These are phyloP conservation scores for Trichocladium antarcticum DNA, from an alignment of 495 filamentous ascomycete genomes.

Conservation along the genomic window DNA sequence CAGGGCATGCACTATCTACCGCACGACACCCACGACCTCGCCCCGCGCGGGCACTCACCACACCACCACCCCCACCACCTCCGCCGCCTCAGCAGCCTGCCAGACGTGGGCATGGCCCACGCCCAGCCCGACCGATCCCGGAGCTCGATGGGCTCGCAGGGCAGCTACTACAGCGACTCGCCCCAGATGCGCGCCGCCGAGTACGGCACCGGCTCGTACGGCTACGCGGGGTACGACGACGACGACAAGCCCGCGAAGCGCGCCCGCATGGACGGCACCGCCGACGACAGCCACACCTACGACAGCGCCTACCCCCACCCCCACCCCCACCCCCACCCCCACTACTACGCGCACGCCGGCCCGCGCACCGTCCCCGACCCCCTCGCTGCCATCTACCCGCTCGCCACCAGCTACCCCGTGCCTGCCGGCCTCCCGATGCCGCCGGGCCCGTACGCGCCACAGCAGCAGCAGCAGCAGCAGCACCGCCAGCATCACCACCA, in stretches of 20 bases:
- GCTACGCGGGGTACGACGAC: slow-evolving; percentile 16
- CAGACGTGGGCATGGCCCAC: slow-evolving; percentile 2
- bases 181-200: slow-evolving; percentile 16
- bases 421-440: slow-evolving; percentile 10
- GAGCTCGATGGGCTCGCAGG: slow-evolving; percentile 14
- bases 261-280: slow-evolving; percentile 9
- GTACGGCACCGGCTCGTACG: slow-evolving; percentile 13
- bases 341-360: slow-evolving; percentile 10
- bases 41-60: slow-evolving; percentile 14
- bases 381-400: slow-evolving; percentile 6
- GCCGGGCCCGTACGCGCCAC: slow-evolving; percentile 1
- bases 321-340: too few relatives aligned
- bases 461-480: neutral
- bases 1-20: slow-evolving; percentile 10
- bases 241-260: slow-evolving; percentile 14
- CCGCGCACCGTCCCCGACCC: slow-evolving; percentile 22
- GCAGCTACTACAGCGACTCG: slow-evolving; percentile 17
- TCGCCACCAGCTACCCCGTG: slow-evolving; percentile 10
- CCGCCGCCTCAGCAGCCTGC: slow-evolving; percentile 15
- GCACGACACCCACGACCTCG: slow-evolving; percentile 17
- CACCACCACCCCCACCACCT: slow-evolving; percentile 13
- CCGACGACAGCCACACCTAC: slow-evolving; percentile 10
- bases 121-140: slow-evolving; percentile 11
- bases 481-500: neutral
- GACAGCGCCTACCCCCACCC: slow-evolving; percentile 14